Evolutionary conservation across 2,329 filamentous ascomycete species (phyloP).

Genomic region (Xylaria sp.): DNA sequence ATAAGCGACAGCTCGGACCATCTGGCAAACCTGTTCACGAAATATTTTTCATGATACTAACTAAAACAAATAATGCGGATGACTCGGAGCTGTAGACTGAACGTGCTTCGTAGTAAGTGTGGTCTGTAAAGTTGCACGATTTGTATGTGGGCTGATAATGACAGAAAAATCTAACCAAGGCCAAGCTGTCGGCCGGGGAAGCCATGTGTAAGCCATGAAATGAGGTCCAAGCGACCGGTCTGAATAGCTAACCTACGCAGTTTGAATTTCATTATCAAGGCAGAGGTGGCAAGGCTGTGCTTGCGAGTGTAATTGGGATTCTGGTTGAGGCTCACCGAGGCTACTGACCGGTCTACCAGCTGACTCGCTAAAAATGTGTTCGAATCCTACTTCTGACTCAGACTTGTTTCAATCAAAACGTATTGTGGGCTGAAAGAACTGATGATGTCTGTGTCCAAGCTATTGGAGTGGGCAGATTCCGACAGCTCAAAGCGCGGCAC

Average conservation of each 20-base stretch:
- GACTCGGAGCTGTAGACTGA: slow-evolving; percentile 15
- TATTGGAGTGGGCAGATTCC: slow-evolving; percentile 11
- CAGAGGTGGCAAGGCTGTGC: slow-evolving; percentile 13
- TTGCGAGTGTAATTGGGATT: background rate
- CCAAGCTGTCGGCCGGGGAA: slow-evolving; percentile 7
- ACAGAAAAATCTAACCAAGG: slow-evolving; percentile 1
- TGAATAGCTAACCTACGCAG: slow-evolving; percentile 4
- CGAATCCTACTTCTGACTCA: slow-evolving; percentile 7
- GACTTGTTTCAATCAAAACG: background rate
- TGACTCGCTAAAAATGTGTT: background rate
- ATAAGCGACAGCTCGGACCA: slow-evolving; percentile 9
- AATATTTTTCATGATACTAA: slow-evolving; percentile 3
- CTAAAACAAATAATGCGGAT: slow-evolving; percentile 14
- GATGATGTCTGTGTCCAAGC: background rate
- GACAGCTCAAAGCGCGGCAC: slow-evolving; percentile 12
- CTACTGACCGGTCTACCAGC: background rate
- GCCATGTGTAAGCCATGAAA: slow-evolving; percentile 15
- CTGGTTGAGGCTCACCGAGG: background rate
- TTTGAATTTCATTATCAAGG: background rate
- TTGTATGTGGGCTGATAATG: slow-evolving; percentile 14
- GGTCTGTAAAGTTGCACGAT: background rate
- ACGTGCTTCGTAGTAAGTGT: background rate
- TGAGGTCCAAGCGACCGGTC: slow-evolving; percentile 26
- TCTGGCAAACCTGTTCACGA: slow-evolving; percentile 1
- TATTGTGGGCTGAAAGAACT: background rate